phyloP scores from a whole-genome alignment of 371 early-diverging fungal species.

The Rhizopus arrhizus region DNA sequence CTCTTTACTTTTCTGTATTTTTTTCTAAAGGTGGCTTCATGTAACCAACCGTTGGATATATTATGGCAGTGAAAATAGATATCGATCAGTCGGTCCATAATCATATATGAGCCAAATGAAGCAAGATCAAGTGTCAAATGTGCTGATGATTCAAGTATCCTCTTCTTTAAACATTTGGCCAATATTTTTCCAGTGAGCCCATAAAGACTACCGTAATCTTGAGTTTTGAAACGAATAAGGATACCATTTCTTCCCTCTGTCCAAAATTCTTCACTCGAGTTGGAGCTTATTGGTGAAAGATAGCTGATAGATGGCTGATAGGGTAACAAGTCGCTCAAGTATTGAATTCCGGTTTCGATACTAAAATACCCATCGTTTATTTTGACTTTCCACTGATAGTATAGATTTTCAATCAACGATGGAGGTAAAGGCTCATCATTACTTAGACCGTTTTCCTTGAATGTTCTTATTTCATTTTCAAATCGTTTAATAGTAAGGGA shows the following conservation, averaged over 20 bases:
- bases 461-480: conserved; percentile 9
- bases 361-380: conserved; percentile 18
- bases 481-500: background rate
- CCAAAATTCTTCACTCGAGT: background rate
- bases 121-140: background rate
- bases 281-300: conserved; percentile 4
- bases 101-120: background rate
- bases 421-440: background rate
- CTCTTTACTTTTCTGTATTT: background rate
- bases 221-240: background rate
- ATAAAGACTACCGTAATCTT: background rate
- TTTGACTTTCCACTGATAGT: conserved; percentile 11
- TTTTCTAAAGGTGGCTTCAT: conserved; percentile 17
- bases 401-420: conserved; percentile 1
- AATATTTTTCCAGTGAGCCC: conserved; percentile 1
- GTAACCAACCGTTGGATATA: conserved; percentile 5
- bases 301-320: conserved; percentile 5
- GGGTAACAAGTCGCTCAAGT: conserved; percentile 14
- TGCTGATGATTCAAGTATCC: background rate
- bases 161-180: conserved; percentile 1
- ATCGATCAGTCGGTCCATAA: conserved; percentile 1
- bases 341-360: conserved; percentile 27
- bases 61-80: conserved; percentile 22
- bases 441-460: background rate
- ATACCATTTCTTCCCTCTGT: background rate